Conservation (phyloP, 2,329 filamentous ascomycete genomes). For the Magnaporthiopsis poae region DNA sequence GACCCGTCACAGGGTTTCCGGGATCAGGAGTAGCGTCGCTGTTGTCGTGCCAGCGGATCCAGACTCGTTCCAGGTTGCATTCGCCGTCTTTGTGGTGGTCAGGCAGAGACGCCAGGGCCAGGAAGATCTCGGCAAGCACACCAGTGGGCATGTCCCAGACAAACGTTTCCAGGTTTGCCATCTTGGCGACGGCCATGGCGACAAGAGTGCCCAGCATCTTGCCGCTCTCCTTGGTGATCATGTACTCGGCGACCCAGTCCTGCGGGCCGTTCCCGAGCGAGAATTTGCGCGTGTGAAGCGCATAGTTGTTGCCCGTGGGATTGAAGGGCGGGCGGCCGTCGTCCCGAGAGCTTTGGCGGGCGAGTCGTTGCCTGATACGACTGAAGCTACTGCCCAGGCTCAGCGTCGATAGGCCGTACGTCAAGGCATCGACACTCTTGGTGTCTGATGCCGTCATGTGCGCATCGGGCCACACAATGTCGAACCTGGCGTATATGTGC, state of each 20-base stretch:
- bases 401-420: conserved; percentile 70
- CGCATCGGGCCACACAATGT: conserved; percentile 78
- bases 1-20: neutral
- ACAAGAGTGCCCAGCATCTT: conserved; percentile 84
- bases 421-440: conserved; percentile 70
- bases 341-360: conserved; percentile 12
- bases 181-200: conserved; percentile 67
- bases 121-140: conserved; percentile 70
- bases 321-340: neutral
- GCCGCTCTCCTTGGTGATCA: conserved; percentile 71
- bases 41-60: conserved; percentile 79
- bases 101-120: conserved; percentile 62
- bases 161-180: conserved; percentile 73
- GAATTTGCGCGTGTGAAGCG: conserved; percentile 70
- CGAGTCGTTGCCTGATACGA: conserved; percentile 26
- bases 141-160: conserved; percentile 86
- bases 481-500: conserved; percentile 74
- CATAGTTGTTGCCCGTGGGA: conserved; percentile 45
- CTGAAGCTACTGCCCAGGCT: conserved; percentile 53
- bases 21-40: conserved; percentile 24
- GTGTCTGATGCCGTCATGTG: conserved; percentile 53
- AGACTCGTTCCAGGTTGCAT: conserved; percentile 62
- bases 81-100: conserved; percentile 48
- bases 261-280: conserved; percentile 72
- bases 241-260: conserved; percentile 72